Percentiles rank a stretch among this genome's conserved stretches.
Conservation (phyloP, 768 basidiomycete genomes). For the Xerocomus brunneocitrinus region DNA sequence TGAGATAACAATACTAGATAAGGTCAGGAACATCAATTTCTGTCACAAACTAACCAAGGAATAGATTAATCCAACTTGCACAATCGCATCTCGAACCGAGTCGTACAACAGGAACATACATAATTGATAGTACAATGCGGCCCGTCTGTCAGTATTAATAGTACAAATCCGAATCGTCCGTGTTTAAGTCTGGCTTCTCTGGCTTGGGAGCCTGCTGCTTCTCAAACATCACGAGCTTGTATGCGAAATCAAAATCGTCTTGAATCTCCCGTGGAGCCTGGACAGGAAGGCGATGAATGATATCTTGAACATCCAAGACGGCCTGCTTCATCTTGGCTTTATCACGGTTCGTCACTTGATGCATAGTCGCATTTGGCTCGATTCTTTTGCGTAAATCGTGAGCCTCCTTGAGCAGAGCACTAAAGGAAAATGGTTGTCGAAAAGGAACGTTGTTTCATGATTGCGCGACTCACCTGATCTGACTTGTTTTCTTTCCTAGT, state of each 20-base stretch:
- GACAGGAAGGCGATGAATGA: constrained; percentile 27
- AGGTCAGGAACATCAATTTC: too few species aligned
- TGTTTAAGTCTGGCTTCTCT: constrained; percentile 24
- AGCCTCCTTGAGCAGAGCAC: constrained; percentile 25
- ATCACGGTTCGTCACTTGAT: constrained; percentile 19
- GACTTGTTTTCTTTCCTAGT: constrained; percentile 26
- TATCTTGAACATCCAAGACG: constrained; percentile 25
- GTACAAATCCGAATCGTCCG: constrained; percentile 17
- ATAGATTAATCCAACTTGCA: too few species aligned
- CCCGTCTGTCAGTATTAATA: background rate
- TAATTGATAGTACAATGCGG: too few species aligned
- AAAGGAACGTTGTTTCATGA: background rate
- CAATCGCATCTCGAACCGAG: too few species aligned
- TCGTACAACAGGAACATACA: too few species aligned
- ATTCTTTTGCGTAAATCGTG: constrained; percentile 29
- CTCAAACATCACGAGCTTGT: constrained; percentile 32
- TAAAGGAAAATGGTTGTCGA: constrained; percentile 5
- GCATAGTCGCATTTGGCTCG: constrained; percentile 29
- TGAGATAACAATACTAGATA: too few species aligned
- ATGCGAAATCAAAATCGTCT: constrained; percentile 27
- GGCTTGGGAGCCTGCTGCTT: background rate
- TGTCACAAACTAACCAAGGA: too few species aligned
- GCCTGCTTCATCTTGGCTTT: constrained; percentile 23
- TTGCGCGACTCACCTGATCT: constrained; percentile 30
- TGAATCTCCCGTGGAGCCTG: constrained; percentile 13